Evolutionary conservation across 768 basidiomycete genomes (phyloP), one percentile per base, ranked within the genome.

Genomic region (Agaricus sinodeliciosus): DNA sequence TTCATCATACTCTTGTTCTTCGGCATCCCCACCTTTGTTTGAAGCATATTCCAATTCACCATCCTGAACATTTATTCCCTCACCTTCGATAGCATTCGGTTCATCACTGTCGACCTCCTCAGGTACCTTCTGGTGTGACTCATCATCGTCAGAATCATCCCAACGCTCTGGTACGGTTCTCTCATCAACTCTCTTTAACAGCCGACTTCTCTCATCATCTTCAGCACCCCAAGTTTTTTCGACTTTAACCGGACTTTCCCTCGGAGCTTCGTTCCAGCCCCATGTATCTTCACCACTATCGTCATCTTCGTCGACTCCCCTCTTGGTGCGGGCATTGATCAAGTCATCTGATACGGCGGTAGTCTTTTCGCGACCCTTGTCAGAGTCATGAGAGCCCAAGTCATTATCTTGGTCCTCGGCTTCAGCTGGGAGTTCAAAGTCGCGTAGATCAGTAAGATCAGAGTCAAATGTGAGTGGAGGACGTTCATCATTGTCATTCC

Each of bases 211-310:
- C 18, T 34, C 19, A 22, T n/a, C 26, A 22, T 44, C 22, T 8
- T 44, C 9, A 31, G 8, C 11, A 7, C 43, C 26, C 9, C 27
- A 16, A 13, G 15, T 6, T 1, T 16, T 12, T 5, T 16, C 37
- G 1, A n/a, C 43, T 44, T 28, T 26, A 4, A 4, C 43, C 27
- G 11, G 13, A 27, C 15, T 47, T 47, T 34, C 22, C 19, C 19
- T 39, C 15, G 50, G 43, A 44, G 42, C 13, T 26, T 42, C 50
- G 25, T 51, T 35, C 50, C 50, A 44, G 8, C 50, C 42, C 50
- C 50, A 51, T 16, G 18, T 37, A 51, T 51, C 49, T n/a, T 13
- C 37, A 13, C 37, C 37, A 39, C 37, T 39, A 8, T 50, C 43
- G 8, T 35, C 28, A 15, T 25, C 34, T 2, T 51, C 34, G 18